Evolutionary conservation across 805 yeast species (phyloP).

Genomic region (Saccharomycopsis fibuligera): DNA sequence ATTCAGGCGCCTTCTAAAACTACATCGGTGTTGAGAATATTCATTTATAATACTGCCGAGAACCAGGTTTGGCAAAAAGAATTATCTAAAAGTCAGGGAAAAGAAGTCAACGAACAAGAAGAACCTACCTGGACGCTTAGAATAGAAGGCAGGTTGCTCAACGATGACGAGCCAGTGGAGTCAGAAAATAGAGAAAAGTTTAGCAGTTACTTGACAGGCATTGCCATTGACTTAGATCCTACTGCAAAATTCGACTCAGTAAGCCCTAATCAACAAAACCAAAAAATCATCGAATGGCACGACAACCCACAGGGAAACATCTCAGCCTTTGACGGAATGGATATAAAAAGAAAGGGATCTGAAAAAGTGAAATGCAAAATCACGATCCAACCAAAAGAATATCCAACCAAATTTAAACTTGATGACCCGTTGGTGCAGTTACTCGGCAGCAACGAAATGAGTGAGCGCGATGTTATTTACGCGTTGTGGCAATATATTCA

Average conservation of each 20-base stretch:
- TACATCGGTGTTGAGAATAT: constrained; percentile 66
- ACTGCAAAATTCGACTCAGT: constrained; percentile 17
- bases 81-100: constrained; percentile 20
- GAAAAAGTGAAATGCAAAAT: constrained; percentile 61
- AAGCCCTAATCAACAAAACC: constrained; percentile 24
- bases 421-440: constrained; percentile 62
- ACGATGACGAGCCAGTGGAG: constrained; percentile 42
- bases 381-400: constrained; percentile 75
- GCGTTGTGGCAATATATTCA: constrained; percentile 75
- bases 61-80: constrained; percentile 83
- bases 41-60: constrained; percentile 71
- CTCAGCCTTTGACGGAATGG: constrained; percentile 79
- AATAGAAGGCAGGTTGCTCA: constrained; percentile 76
- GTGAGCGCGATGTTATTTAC: constrained; percentile 81
- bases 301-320: constrained; percentile 42
- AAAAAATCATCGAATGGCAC: constrained; percentile 77
- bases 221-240: constrained; percentile 66
- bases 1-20: constrained; percentile 37
- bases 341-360: constrained; percentile 73
- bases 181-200: constrained; percentile 53
- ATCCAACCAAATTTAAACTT: constrained; percentile 59
- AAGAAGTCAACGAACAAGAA: constrained; percentile 23
- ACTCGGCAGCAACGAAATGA: constrained; percentile 69
- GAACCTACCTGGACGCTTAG: constrained; percentile 77
- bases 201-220: constrained; percentile 73